A percentile compares a stretch with the other conserved stretches of the same genome.
Evolutionary conservation across 345 rosid genomes (phyloP).

Genomic region (Eucalyptus coolabah): DNA sequence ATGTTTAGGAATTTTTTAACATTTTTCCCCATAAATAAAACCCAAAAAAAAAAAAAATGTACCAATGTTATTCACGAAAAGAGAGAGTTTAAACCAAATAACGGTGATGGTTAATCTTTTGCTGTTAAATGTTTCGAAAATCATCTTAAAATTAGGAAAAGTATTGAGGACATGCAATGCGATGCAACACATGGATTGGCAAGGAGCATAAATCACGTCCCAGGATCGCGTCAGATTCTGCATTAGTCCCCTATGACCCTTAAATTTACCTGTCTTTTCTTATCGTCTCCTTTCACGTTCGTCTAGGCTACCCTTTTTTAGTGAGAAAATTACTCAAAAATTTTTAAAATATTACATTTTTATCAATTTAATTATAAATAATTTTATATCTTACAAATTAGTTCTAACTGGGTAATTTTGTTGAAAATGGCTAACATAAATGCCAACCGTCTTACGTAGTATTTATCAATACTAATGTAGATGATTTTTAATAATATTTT

Average conservation of each 20-base stretch:
- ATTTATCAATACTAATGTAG: accelerated
- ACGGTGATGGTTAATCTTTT: neutral
- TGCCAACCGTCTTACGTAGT: accelerated
- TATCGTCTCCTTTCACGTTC: neutral
- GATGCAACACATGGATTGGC: neutral
- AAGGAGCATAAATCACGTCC: neutral
- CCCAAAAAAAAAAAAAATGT: neutral
- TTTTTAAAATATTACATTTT: too few relatives aligned
- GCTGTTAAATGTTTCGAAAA: neutral
- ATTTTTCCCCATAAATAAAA: too few relatives aligned
- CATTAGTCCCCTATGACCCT: neutral
- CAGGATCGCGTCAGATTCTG: neutral
- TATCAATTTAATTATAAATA: too few relatives aligned
- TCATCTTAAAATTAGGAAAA: neutral
- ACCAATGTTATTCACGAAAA: neutral
- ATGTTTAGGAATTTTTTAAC: too few relatives aligned
- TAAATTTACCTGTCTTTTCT: neutral
- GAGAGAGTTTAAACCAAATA: neutral
- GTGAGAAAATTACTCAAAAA: neutral
- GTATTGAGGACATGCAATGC: neutral
- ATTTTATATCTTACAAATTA: too few relatives aligned
- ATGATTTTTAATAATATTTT: too few relatives aligned
- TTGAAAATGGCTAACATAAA: accelerated
- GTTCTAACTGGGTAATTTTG: accelerated
- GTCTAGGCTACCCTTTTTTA: neutral